phyloP scores from a whole-genome alignment of 805 yeast species.

The Starmerella floris region DNA sequence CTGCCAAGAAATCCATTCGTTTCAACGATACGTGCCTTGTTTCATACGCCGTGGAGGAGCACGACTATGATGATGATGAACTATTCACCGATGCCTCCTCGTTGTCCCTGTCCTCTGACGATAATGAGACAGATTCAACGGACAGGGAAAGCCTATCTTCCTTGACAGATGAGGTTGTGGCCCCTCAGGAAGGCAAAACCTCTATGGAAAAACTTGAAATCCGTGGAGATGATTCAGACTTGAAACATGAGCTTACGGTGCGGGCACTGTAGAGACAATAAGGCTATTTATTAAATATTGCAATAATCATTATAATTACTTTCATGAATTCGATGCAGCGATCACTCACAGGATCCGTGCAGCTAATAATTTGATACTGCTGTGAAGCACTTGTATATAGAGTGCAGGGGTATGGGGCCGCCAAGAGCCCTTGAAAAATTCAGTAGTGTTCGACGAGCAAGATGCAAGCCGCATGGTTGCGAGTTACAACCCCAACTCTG shows the following conservation, averaged over 20 bases:
- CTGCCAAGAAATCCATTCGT: not conserved
- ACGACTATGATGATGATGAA: not conserved
- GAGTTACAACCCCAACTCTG: no score
- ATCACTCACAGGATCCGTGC: no score
- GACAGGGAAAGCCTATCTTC: not conserved
- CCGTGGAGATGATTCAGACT: not conserved
- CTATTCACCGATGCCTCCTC: not conserved
- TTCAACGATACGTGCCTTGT: constrained; percentile 1
- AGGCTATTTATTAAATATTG: no score
- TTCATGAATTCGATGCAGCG: no score
- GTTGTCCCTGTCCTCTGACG: not conserved
- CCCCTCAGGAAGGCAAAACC: not conserved
- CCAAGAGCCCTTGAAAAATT: no score
- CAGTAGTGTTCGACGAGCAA: no score
- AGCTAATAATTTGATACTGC: no score
- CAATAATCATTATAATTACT: no score
- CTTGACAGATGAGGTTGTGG: not conserved
- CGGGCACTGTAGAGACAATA: constrained; percentile 1
- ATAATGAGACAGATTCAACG: not conserved
- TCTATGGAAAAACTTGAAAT: not conserved
- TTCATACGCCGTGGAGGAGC: not conserved
- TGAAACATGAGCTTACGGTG: not conserved
- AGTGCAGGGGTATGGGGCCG: no score
- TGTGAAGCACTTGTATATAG: no score
- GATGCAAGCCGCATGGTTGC: no score